phyloP scores from a whole-genome alignment of 192 early-diverging fungal species.

The Helicostylum pulchrum region DNA sequence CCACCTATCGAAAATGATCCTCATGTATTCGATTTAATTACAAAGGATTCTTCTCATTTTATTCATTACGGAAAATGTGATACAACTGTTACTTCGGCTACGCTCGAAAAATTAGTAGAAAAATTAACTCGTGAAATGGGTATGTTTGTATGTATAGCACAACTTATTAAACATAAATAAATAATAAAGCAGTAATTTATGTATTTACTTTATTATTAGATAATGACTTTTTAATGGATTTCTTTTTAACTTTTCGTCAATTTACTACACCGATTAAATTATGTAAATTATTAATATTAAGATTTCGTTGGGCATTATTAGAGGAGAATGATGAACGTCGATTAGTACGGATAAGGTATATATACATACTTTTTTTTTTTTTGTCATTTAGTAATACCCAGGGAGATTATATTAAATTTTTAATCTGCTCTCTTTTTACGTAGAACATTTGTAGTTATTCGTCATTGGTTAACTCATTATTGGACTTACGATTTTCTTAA shows the following conservation, averaged over 20 bases:
- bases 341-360: slow-evolving; percentile 47
- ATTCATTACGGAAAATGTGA: slow-evolving; percentile 38
- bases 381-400: background rate
- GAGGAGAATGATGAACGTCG: slow-evolving; percentile 38
- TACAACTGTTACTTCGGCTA: slow-evolving; percentile 41
- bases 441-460: slow-evolving; percentile 53
- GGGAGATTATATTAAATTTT: background rate
- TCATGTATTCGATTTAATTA: slow-evolving; percentile 39
- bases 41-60: slow-evolving; percentile 25
- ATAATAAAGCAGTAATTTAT: too few relatives aligned
- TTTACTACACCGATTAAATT: slow-evolving; percentile 51
- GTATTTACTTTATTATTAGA: slow-evolving; percentile 25
- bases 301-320: slow-evolving; percentile 52
- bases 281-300: slow-evolving; percentile 50
- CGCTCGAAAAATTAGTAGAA: slow-evolving; percentile 52
- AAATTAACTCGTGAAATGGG: slow-evolving; percentile 52
- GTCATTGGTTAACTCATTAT: slow-evolving; percentile 54
- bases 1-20: slow-evolving; percentile 40
- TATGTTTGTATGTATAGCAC: slow-evolving; percentile 19
- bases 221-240: slow-evolving; percentile 47
- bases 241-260: slow-evolving; percentile 54
- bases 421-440: slow-evolving; percentile 4
- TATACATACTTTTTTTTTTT: background rate
- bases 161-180: background rate
- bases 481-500: slow-evolving; percentile 48